Percentiles rank a stretch among this genome's conserved stretches.
Conservation (phyloP, 139 green algal genomes). For the Chlorella sp. region DNA sequence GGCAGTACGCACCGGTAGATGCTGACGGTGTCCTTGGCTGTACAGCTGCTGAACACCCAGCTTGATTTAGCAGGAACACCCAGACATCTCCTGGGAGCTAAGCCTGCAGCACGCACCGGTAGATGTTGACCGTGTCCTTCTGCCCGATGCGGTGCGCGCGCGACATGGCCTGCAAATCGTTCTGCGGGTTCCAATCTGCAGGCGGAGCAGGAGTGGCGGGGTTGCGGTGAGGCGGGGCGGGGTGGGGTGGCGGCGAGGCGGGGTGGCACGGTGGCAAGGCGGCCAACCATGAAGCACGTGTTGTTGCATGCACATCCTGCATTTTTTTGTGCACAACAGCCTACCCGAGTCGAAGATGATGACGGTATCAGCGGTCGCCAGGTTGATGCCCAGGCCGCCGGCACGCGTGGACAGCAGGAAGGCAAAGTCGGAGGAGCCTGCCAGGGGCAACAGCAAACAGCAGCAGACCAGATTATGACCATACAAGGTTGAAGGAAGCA, state of each 20-base stretch:
- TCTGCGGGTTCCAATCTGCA: slow-evolving; percentile 64
- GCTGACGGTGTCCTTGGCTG: too few species aligned
- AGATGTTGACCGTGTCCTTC: slow-evolving; percentile 80
- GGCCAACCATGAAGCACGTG: too few species aligned
- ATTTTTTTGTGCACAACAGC: too few species aligned
- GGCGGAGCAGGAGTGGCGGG: not conserved
- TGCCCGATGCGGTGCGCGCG: slow-evolving; percentile 96
- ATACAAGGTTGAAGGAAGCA: slow-evolving; percentile 93
- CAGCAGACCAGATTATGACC: slow-evolving; percentile 70
- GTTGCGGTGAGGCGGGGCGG: too few species aligned
- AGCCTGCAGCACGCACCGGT: slow-evolving; percentile 62
- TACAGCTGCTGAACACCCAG: too few species aligned
- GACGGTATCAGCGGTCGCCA: slow-evolving; percentile 86
- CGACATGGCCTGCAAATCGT: slow-evolving; percentile 93
- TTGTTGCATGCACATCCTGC: too few species aligned
- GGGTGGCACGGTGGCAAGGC: too few species aligned
- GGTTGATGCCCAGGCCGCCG: slow-evolving; percentile 91
- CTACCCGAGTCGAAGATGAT: slow-evolving; percentile 81
- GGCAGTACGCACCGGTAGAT: too few species aligned
- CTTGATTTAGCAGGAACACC: too few species aligned
- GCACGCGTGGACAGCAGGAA: slow-evolving; percentile 95
- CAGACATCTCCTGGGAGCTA: too few species aligned
- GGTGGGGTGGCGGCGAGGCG: too few species aligned
- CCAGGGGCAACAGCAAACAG: not conserved
- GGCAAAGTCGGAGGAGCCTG: slow-evolving; percentile 85